Evolutionary conservation across 495 filamentous ascomycete genomes (phyloP).

Genomic region (Lepidopterella palustris): DNA sequence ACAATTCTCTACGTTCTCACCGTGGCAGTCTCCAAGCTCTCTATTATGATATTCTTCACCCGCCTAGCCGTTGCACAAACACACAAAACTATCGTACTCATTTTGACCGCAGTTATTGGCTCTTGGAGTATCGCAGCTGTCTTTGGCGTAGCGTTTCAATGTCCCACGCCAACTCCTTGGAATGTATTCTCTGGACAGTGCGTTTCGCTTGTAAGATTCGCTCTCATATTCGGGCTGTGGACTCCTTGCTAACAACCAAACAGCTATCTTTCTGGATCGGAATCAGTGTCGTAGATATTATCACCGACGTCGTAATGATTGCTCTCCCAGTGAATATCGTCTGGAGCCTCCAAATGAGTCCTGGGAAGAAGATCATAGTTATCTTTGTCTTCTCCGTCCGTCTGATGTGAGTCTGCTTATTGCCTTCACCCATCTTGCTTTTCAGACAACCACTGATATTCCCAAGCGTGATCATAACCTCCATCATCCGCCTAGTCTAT

Average conservation of each 20-base stretch:
- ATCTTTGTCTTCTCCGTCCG: conserved; percentile 11
- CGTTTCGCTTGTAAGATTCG: conserved; percentile 5
- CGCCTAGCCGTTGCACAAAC: conserved; percentile 1
- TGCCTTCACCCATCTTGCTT: too few relatives aligned
- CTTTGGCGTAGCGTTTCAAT: conserved; percentile 7
- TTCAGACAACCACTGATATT: too few relatives aligned
- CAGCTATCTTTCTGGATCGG: conserved; percentile 10
- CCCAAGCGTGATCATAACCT: conserved; percentile 3
- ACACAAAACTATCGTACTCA: conserved; percentile 2
- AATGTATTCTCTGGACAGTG: conserved; percentile 10
- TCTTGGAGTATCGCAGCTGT: conserved; percentile 11
- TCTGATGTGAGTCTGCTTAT: too few relatives aligned
- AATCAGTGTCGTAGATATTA: conserved; percentile 3
- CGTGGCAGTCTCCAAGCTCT: conserved; percentile 11
- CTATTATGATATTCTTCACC: conserved; percentile 10
- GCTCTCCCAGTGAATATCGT: conserved; percentile 11
- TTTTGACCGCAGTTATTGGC: background rate
- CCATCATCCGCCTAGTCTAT: conserved; percentile 6
- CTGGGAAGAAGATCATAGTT: conserved; percentile 3
- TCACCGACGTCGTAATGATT: conserved; percentile 11
- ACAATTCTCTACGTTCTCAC: conserved; percentile 14
- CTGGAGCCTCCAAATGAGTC: conserved; percentile 1
- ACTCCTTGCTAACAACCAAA: background rate
- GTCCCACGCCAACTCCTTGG: conserved; percentile 10
- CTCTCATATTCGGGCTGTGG: background rate